Evolutionary conservation across 108 stramenopile genomes (phyloP).

Genomic region (Skeletonema tropicum): DNA sequence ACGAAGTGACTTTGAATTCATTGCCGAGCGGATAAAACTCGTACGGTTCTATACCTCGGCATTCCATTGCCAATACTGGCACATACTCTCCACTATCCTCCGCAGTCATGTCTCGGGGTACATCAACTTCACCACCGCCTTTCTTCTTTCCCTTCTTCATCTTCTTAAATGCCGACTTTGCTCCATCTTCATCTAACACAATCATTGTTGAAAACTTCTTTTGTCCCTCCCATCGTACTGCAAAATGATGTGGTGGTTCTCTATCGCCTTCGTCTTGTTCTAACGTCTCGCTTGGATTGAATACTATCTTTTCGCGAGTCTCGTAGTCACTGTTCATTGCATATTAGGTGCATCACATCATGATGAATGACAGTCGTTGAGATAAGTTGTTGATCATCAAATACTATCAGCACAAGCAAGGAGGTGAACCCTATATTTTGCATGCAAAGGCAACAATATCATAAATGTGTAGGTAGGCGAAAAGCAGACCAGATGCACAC

Average conservation of each 20-base stretch:
- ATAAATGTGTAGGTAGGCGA: no score
- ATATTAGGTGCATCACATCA: no score
- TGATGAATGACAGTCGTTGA: no score
- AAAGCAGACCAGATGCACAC: no score
- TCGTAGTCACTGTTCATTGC: slow-evolving; percentile 56
- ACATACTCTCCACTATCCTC: slow-evolving; percentile 80
- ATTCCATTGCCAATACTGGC: slow-evolving; percentile 75
- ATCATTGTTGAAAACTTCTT: slow-evolving; percentile 74
- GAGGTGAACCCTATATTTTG: no score
- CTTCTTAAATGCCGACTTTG: slow-evolving; percentile 77
- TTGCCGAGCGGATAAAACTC: slow-evolving; percentile 83
- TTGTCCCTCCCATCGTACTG: slow-evolving; percentile 80
- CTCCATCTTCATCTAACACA: slow-evolving; percentile 56
- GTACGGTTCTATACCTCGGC: slow-evolving; percentile 83
- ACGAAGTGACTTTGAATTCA: slow-evolving; percentile 76
- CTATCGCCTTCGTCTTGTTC: slow-evolving; percentile 76
- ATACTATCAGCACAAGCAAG: no score
- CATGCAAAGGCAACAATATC: no score
- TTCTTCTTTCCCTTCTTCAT: slow-evolving; percentile 49
- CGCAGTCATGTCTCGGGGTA: slow-evolving; percentile 51
- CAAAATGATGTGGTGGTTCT: slow-evolving; percentile 80
- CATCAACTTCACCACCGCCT: slow-evolving; percentile 41
- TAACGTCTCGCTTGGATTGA: slow-evolving; percentile 71
- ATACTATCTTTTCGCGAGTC: slow-evolving; percentile 76
- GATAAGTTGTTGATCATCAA: no score